A percentile compares a stretch with the other conserved stretches of the same genome.
Conservation (phyloP, 352 stramenopile genomes). For the Blastocystis sp. region DNA sequence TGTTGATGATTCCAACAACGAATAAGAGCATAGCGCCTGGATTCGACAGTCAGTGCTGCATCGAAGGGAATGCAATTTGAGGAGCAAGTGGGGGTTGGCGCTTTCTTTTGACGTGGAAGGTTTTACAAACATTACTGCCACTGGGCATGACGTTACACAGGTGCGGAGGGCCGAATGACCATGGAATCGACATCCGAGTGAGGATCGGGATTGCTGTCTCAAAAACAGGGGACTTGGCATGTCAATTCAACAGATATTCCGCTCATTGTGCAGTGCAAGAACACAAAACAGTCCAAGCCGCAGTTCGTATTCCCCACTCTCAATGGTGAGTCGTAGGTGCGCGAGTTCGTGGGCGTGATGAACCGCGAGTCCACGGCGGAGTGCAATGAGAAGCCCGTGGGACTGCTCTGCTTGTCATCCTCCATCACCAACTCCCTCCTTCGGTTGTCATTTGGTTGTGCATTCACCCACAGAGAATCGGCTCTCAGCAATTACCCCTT, state of each 20-base stretch:
- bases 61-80: constrained; percentile 12
- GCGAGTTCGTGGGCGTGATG: constrained; percentile 26
- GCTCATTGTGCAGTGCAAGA: constrained; percentile 31
- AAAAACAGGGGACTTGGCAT: background rate
- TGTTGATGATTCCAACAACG: background rate
- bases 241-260: background rate
- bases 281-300: background rate
- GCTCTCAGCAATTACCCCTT: constrained; percentile 21
- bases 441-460: background rate
- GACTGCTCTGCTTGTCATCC: background rate
- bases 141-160: background rate
- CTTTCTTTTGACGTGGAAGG: background rate
- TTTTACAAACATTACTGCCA: background rate
- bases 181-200: constrained; percentile 14
- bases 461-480: background rate
- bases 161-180: constrained; percentile 38
- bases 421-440: constrained; percentile 11
- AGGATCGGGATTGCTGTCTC: background rate
- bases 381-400: background rate
- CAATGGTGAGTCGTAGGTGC: background rate
- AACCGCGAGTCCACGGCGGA: background rate
- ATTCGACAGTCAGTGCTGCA: background rate
- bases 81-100: background rate
- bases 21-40: background rate
- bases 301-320: background rate